Percentiles rank a stretch among this genome's conserved stretches.
phyloP scores from a whole-genome alignment of 768 basidiomycete species.

The Leccinum incarnatum region DNA sequence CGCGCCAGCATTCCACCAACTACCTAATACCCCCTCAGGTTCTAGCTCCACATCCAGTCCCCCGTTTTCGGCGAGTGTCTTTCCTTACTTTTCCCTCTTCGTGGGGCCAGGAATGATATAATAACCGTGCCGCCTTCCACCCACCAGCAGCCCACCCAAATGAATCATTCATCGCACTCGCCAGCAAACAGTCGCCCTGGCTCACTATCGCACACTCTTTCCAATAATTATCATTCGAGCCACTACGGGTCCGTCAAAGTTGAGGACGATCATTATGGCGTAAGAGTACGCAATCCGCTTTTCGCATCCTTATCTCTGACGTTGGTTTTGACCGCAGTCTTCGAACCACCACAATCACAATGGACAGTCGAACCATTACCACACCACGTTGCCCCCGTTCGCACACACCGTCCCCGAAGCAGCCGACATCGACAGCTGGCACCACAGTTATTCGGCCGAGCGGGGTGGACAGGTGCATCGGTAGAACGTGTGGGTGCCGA shows the following conservation, averaged over 20 bases:
- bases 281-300: constrained; percentile 30
- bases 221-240: constrained; percentile 42
- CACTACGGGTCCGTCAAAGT: constrained; percentile 61
- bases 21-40: constrained; percentile 69
- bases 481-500: constrained; percentile 30
- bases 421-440: constrained; percentile 58
- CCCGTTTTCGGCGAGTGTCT: constrained; percentile 84
- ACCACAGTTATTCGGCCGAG: constrained; percentile 58
- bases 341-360: constrained; percentile 35
- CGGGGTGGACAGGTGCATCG: constrained; percentile 58
- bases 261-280: constrained; percentile 62
- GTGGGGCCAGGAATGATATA: constrained; percentile 47
- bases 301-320: background rate
- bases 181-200: constrained; percentile 48
- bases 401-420: constrained; percentile 39
- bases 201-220: constrained; percentile 36
- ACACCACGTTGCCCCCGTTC: constrained; percentile 45
- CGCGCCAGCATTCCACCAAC: constrained; percentile 53
- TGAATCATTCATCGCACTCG: constrained; percentile 56
- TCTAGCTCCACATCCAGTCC: constrained; percentile 74
- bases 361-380: constrained; percentile 39
- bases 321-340: constrained; percentile 14
- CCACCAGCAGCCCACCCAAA: constrained; percentile 62
- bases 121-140: constrained; percentile 42
- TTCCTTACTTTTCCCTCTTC: constrained; percentile 37